Percentiles rank a stretch among this genome's conserved stretches.
These are phyloP conservation scores for Aspergillus uvarum DNA, from an alignment of 2,329 filamentous ascomycete genomes.

Conservation along the genomic window DNA sequence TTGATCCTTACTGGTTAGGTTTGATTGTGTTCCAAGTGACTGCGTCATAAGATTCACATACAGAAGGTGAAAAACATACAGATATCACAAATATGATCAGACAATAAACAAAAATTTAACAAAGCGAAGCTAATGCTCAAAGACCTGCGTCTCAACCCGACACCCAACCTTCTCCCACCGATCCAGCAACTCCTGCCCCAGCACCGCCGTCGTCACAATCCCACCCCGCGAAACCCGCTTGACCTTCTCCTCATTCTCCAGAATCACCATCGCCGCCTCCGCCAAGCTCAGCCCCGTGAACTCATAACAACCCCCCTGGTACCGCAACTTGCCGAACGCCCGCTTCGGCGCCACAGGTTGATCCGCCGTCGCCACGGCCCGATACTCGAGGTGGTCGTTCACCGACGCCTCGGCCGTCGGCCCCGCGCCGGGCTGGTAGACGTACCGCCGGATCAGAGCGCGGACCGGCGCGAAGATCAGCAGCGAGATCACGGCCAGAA, in stretches of 20 bases:
- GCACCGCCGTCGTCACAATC: slow-evolving; percentile 49
- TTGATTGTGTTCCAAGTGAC: no score
- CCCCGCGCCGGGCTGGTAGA: slow-evolving; percentile 54
- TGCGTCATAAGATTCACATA: no score
- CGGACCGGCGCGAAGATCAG: slow-evolving; percentile 55
- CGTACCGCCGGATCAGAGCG: slow-evolving; percentile 48
- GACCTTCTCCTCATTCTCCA: slow-evolving; percentile 44
- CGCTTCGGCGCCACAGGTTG: slow-evolving; percentile 37
- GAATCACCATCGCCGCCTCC: slow-evolving; percentile 47
- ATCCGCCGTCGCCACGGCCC: slow-evolving; percentile 48
- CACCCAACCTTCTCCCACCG: slow-evolving; percentile 47
- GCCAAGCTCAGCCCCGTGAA: slow-evolving; percentile 46
- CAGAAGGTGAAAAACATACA: no score
- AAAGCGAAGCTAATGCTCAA: slow-evolving; percentile 27
- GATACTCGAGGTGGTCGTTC: slow-evolving; percentile 43
- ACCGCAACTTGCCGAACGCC: slow-evolving; percentile 44
- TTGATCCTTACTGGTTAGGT: no score
- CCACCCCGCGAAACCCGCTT: slow-evolving; percentile 45
- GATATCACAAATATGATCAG: not conserved
- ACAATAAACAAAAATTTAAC: not conserved
- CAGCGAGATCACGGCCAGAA: slow-evolving; percentile 48
- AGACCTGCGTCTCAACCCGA: slow-evolving; percentile 40
- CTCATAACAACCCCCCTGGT: slow-evolving; percentile 44
- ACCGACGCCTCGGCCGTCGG: slow-evolving; percentile 45
- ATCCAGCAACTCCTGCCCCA: slow-evolving; percentile 50